Conservation (phyloP, 2,329 filamentous ascomycete genomes). For the Ophiostoma ips region DNA sequence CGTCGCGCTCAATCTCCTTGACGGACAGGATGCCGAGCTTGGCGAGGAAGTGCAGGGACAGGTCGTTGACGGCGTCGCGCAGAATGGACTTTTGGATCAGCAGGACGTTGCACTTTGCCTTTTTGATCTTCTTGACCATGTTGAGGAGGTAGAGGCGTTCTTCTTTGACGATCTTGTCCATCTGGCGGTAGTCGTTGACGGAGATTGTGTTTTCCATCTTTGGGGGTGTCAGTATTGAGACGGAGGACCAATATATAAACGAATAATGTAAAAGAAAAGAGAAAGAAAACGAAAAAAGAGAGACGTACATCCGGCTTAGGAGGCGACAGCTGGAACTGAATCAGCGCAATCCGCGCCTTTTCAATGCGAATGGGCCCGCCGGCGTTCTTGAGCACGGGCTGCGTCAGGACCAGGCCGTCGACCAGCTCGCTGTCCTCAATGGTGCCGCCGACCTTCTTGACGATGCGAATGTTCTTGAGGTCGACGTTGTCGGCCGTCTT, state of each 20-base stretch:
- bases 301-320: constrained; percentile 76
- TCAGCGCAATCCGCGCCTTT: constrained; percentile 91
- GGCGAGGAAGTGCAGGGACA: constrained; percentile 92
- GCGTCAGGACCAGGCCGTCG: constrained; percentile 83
- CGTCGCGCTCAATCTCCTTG: constrained; percentile 97
- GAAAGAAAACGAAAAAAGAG: neutral
- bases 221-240: neutral
- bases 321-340: constrained; percentile 96
- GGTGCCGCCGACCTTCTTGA: constrained; percentile 95
- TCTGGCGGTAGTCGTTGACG: constrained; percentile 98
- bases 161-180: constrained; percentile 99
- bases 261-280: too few species aligned
- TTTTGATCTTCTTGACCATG: constrained; percentile 99
- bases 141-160: constrained; percentile 96
- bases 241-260: neutral
- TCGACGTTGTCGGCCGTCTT: constrained; percentile 96
- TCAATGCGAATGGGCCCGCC: constrained; percentile 87
- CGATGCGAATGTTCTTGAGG: constrained; percentile 85
- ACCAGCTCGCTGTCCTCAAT: constrained; percentile 98
- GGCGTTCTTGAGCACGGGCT: constrained; percentile 85
- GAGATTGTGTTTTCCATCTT: constrained; percentile 99
- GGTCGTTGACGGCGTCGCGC: constrained; percentile 91
- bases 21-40: constrained; percentile 91
- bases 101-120: constrained; percentile 97
- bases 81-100: constrained; percentile 98